Base-by-base conservation (phyloP, 768 basidiomycete species). In the Hypsizygus marmoreus region DNA sequence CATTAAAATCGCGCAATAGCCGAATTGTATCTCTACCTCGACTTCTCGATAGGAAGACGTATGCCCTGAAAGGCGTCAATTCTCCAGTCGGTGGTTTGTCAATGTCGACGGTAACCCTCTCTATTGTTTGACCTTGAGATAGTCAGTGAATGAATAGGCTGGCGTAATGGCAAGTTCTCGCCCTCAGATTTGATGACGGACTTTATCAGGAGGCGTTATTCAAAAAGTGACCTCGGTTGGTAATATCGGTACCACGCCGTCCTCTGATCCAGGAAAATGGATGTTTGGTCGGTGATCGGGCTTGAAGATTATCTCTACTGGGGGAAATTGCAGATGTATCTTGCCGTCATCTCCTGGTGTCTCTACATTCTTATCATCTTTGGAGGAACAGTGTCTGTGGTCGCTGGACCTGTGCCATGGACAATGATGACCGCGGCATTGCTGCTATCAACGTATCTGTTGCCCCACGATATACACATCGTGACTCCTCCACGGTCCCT, bases 61-160 rank as follows among this genome's bases (percentile, higher is more conserved):
- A 70, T 0, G 53, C 52, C 25, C 57, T 63, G 53, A 70, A 72
- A 0, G 58, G 58, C 0, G 56, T 59, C 0, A 73, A 40, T 2
- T 25, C n/a, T 0, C 59, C 60, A 0, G 49, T 42, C 0, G 65
- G 64, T 6, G 71, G 65, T n/a, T 40, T 44, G 6, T 43, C 63
- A 1, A 76, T 43, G 46, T 75, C 69, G 7, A 74, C 61, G 0
- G 71, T 49, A 0, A 69, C 62, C 29, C 53, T 44, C 28, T 51
- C 53, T 4, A 70, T 54, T 0, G 71, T 73, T 43, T 73, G 71
- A 0, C 72, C 73, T 52, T 74, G 72, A 0, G 63, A 41, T 70
- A 72, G 49, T 74, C 70, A 0, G 69, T 73, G 52, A 74, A 73
- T 0, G 69, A 68, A 41, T 70, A 73, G 11, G 59, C 70, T 0